Conservation (phyloP, 257 asterid genomes). For the Lantana camara region DNA sequence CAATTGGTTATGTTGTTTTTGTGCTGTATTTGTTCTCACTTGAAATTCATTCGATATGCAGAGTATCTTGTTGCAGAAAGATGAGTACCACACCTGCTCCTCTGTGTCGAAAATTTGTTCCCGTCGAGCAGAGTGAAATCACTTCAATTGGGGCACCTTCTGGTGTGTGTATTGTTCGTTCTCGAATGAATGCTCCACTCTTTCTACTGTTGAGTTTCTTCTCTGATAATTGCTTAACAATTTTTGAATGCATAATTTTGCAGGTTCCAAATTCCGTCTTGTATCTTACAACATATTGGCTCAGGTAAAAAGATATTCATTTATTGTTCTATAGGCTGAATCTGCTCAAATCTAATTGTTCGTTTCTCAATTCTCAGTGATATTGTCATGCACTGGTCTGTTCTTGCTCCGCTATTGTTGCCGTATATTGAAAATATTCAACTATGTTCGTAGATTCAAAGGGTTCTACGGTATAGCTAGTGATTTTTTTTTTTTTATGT, state of each 20-base stretch:
- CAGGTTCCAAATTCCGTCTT: conserved; percentile 80
- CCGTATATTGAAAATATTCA: too few relatives aligned
- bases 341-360: not conserved
- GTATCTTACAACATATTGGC: conserved; percentile 91
- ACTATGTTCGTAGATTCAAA: too few relatives aligned
- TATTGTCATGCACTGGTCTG: not conserved
- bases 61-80: conserved; percentile 52
- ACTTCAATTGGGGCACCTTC: conserved; percentile 56
- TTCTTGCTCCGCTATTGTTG: not conserved
- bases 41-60: conserved; percentile 32
- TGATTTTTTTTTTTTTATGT: not conserved
- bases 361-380: not conserved
- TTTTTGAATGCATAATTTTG: conserved; percentile 23
- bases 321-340: conserved; percentile 5
- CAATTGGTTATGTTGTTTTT: not conserved
- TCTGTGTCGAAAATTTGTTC: conserved; percentile 66
- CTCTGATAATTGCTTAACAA: conserved; percentile 2
- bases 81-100: conserved; percentile 65
- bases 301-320: conserved; percentile 57
- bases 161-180: conserved; percentile 43
- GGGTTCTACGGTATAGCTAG: too few relatives aligned
- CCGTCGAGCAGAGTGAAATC: conserved; percentile 66
- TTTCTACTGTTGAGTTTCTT: not conserved
- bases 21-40: not conserved
- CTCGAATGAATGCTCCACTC: not conserved